Percentiles rank a stretch among this genome's conserved stretches.
Conservation (phyloP, 176 grass and related monocot species). For the Eragrostis nindensis region DNA sequence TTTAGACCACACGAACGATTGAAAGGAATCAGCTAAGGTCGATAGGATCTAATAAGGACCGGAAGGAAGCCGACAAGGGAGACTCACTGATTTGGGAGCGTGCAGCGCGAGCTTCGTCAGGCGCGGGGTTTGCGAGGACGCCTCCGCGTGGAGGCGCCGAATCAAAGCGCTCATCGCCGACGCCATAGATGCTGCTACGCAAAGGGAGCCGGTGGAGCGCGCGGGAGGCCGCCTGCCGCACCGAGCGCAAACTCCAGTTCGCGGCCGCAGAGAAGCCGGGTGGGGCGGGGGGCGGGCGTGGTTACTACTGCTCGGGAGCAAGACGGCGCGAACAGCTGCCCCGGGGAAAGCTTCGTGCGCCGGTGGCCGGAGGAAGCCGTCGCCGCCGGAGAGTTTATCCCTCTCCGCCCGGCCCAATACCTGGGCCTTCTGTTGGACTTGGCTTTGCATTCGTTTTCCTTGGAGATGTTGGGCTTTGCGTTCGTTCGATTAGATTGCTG, state of each 20-base stretch:
- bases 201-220: background rate
- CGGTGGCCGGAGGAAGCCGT: background rate
- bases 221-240: background rate
- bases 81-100: constrained; percentile 64
- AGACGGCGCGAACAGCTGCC: background rate
- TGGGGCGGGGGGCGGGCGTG: too few species aligned
- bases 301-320: background rate
- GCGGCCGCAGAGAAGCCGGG: background rate
- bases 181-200: constrained; percentile 33
- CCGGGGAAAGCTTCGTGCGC: background rate
- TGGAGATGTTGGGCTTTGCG: too few species aligned
- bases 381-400: background rate
- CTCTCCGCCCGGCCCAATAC: background rate
- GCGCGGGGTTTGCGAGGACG: constrained; percentile 46
- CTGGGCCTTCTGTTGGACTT: background rate
- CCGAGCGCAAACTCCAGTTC: background rate
- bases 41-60: constrained; percentile 1
- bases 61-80: background rate
- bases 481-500: too few species aligned
- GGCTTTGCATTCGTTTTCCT: too few species aligned
- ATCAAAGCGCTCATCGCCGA: constrained; percentile 37
- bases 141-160: constrained; percentile 48
- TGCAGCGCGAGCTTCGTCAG: constrained; percentile 72
- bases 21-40: background rate
- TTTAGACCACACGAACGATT: background rate